phyloP scores from a whole-genome alignment of 169 alveolate genomes.

The Plasmodium falciparum region DNA sequence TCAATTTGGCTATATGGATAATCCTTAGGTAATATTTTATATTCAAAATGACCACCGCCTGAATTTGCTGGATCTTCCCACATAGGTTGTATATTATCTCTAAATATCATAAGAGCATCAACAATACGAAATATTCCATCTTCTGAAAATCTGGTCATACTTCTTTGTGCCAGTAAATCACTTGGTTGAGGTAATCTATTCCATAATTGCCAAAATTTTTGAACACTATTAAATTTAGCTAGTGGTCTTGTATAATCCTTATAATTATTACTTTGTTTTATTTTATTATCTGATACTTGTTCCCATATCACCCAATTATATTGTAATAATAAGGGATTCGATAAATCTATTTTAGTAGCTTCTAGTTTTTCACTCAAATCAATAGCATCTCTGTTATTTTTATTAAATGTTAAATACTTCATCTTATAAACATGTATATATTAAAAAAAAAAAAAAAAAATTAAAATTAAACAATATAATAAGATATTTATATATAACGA shows the following conservation, averaged over 20 bases:
- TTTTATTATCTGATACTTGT: constrained; percentile 83
- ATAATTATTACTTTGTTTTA: constrained; percentile 84
- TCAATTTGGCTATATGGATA: constrained; percentile 83
- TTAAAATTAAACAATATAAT: not conserved
- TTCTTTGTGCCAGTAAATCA: constrained; percentile 80
- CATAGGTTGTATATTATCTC: constrained; percentile 90
- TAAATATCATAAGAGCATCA: constrained; percentile 87
- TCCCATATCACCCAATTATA: constrained; percentile 91
- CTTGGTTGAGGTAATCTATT: constrained; percentile 87
- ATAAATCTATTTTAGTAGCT: constrained; percentile 68
- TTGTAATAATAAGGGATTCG: constrained; percentile 82
- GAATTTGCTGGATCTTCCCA: constrained; percentile 90
- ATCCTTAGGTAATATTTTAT: constrained; percentile 86
- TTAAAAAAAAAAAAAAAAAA: not conserved
- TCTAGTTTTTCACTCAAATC: constrained; percentile 58
- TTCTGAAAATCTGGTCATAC: constrained; percentile 80
- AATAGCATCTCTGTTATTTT: constrained; percentile 54
- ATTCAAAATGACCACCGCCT: constrained; percentile 90
- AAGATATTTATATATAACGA: not conserved
- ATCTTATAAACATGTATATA: constrained; percentile 7
- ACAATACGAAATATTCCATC: constrained; percentile 84
- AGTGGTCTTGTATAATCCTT: constrained; percentile 89
- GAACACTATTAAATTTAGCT: constrained; percentile 89
- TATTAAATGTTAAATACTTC: constrained; percentile 73
- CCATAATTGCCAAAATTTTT: constrained; percentile 87